Base-by-base conservation (phyloP, 192 early-diverging fungal genomes). In the Kickxella alabastrina region DNA sequence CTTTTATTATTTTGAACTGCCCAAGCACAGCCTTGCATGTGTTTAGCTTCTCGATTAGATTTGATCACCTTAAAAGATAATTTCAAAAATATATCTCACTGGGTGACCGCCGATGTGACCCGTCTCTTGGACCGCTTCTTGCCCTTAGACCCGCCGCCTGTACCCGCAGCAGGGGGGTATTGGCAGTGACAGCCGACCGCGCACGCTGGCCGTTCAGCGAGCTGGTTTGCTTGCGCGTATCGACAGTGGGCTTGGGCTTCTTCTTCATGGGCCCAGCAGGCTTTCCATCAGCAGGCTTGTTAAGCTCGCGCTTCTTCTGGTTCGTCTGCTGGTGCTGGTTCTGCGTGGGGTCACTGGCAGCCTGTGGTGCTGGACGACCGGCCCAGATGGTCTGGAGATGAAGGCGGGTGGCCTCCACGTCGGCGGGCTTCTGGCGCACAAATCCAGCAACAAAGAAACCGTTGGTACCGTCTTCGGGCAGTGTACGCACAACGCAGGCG, bases 361-460 rank as follows among this genome's bases (percentile, higher is more conserved):
- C n/a, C n/a, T n/a, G n/a, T n/a, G n/a, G n/a, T n/a, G n/a, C n/a
- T n/a, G 18, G 18, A 17, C 39, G 39, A n/a, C n/a, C 49, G 19
- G 24, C 40, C n/a, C 35, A 38, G 19, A 35, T 4, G 29, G 44
- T 56, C 8, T 43, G 38, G 8, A 65, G 50, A 49, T 58, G 44
- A 31, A 18, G 44, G 13, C 22, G 41, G 28, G 43, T 65, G 10
- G 22, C 27, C 4, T 48, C 50, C 13, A 59, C 29, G 34, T 59
- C 64, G 3, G 59, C 59, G 6, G 63, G 59, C 23, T 54, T 39
- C 18, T 43, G 25, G 15, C 71, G 71, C 47, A 67, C 85, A 82
- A 98, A 97, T 40, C 89, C 83, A 0, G 94, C 91, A 4, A 97
- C 96, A 86, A 98, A 98, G 59, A 98, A 98, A 5, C 96, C 96